These are phyloP conservation scores for Amaranthus hypochondriacus DNA, from an alignment of 148 eudicot genomes.

Conservation along the genomic window DNA sequence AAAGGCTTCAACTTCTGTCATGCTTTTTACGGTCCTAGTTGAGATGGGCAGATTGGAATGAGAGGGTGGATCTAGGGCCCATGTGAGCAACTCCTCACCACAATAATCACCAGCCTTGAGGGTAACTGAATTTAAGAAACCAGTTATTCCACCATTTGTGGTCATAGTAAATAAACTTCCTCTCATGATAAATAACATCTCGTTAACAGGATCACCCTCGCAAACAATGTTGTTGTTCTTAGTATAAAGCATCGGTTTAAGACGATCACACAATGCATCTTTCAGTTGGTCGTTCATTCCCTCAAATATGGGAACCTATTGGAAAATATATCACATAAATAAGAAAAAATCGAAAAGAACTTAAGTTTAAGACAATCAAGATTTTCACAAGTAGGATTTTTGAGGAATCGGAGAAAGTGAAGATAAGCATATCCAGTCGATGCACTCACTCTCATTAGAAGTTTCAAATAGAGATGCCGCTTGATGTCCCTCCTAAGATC, in stretches of 20 bases:
- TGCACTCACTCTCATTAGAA: constrained; percentile 45
- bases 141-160: constrained; percentile 70
- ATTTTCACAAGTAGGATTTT: not conserved
- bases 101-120: constrained; percentile 60
- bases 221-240: constrained; percentile 46
- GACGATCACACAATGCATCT: constrained; percentile 58
- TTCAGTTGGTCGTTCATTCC: constrained; percentile 56
- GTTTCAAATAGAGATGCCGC: constrained; percentile 58
- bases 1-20: constrained; percentile 63
- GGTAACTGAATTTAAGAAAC: constrained; percentile 45
- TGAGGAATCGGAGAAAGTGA: not conserved
- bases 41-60: constrained; percentile 54
- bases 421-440: not conserved
- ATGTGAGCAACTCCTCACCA: constrained; percentile 69
- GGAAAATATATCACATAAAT: not conserved
- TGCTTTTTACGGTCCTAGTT: constrained; percentile 50
- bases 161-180: constrained; percentile 45
- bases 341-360: not conserved
- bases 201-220: constrained; percentile 67
- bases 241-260: constrained; percentile 60
- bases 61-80: constrained; percentile 63
- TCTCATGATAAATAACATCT: constrained; percentile 63
- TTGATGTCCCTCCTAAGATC: constrained; percentile 66
- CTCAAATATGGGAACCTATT: constrained; percentile 62
- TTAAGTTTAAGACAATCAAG: not conserved